These are phyloP conservation scores for Diddensiella transvaalensis DNA, from an alignment of 805 yeast species.

Conservation along the genomic window DNA sequence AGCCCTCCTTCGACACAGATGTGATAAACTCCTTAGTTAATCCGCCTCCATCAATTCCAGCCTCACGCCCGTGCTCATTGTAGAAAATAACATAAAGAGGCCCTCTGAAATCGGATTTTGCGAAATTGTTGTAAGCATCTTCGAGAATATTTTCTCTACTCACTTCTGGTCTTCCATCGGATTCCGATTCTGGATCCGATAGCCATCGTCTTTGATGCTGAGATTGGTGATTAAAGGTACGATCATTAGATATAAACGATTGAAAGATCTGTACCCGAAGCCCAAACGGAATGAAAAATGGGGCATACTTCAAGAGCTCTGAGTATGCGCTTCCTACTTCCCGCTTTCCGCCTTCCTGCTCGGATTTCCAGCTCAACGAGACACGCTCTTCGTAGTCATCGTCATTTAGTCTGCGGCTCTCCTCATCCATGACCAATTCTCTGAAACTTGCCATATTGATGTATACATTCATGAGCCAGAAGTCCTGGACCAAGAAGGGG, in stretches of 20 bases:
- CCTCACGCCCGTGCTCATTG: slow-evolving; percentile 75
- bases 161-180: slow-evolving; percentile 32
- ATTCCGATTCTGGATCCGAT: not conserved
- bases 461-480: slow-evolving; percentile 50
- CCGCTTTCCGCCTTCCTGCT: slow-evolving; percentile 19
- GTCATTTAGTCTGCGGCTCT: slow-evolving; percentile 32
- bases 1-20: slow-evolving; percentile 64
- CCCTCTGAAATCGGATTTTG: slow-evolving; percentile 51
- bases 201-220: not conserved
- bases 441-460: slow-evolving; percentile 38
- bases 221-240: not conserved
- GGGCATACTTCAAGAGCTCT: slow-evolving; percentile 58
- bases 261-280: slow-evolving; percentile 73
- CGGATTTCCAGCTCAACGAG: slow-evolving; percentile 5
- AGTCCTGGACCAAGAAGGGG: slow-evolving; percentile 43
- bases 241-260: slow-evolving; percentile 53
- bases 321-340: slow-evolving; percentile 20
- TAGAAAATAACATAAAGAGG: slow-evolving; percentile 61
- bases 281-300: slow-evolving; percentile 76
- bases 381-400: slow-evolving; percentile 25
- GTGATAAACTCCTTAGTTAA: slow-evolving; percentile 87
- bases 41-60: slow-evolving; percentile 97
- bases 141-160: slow-evolving; percentile 67
- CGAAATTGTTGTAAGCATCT: slow-evolving; percentile 64
- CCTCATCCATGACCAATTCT: slow-evolving; percentile 42